Conservation (phyloP, 371 early-diverging fungal genomes). For the Coemansia sp. region DNA sequence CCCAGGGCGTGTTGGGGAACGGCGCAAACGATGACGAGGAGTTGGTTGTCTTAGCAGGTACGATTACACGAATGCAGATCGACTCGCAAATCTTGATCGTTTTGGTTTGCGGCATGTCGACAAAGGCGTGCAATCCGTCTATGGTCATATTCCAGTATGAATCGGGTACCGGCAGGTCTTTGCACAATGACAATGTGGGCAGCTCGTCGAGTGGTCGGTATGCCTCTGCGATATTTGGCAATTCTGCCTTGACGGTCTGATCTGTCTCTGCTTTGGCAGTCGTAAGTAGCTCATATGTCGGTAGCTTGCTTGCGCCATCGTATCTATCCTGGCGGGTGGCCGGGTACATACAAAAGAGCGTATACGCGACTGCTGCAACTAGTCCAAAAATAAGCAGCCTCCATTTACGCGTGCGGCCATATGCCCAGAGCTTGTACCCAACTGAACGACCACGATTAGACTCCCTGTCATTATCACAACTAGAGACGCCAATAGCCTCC, state of each 20-base stretch:
- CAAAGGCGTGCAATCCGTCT: not conserved
- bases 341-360: not conserved
- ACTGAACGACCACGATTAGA: not conserved
- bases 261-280: no score
- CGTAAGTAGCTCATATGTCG: not conserved
- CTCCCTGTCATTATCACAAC: not conserved
- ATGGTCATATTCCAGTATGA: not conserved
- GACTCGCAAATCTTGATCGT: not conserved
- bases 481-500: not conserved
- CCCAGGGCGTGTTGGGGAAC: slow-evolving; percentile 28
- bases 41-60: not conserved
- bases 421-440: not conserved
- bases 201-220: not conserved
- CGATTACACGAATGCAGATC: not conserved
- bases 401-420: not conserved
- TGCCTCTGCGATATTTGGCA: not conserved
- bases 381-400: not conserved
- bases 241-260: not conserved
- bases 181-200: not conserved
- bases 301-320: not conserved
- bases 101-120: slow-evolving; percentile 1
- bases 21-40: slow-evolving; percentile 11
- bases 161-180: not conserved
- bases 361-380: not conserved
- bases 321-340: not conserved